Percentiles rank a stretch among this genome's conserved stretches.
phyloP scores from a whole-genome alignment of 192 early-diverging fungal species.

The Entomortierella lignicola region DNA sequence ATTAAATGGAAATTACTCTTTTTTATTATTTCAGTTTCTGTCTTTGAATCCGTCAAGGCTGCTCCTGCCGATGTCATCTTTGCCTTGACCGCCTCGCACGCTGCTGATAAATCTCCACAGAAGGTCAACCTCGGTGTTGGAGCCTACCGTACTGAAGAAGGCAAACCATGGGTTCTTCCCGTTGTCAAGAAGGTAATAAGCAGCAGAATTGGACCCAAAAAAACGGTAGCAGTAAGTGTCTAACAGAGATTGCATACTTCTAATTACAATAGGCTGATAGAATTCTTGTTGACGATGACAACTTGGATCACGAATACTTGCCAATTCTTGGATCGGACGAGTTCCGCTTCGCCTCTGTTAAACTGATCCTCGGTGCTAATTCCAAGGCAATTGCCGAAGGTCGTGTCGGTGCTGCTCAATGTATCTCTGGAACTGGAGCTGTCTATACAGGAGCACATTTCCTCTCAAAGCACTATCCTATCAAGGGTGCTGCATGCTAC shows the following conservation, averaged over 20 bases:
- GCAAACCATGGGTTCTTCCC: slow-evolving; percentile 95
- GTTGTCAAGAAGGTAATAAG: slow-evolving; percentile 85
- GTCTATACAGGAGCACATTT: slow-evolving; percentile 88
- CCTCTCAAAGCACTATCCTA: slow-evolving; percentile 75
- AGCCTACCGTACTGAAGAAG: slow-evolving; percentile 91
- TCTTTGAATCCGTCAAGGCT: slow-evolving; percentile 61
- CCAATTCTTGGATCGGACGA: slow-evolving; percentile 83
- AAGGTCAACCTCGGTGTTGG: slow-evolving; percentile 98
- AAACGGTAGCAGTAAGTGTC: no score
- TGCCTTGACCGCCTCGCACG: slow-evolving; percentile 82
- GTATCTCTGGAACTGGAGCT: slow-evolving; percentile 97
- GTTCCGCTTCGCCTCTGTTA: slow-evolving; percentile 82
- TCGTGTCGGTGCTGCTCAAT: slow-evolving; percentile 81
- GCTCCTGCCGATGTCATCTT: slow-evolving; percentile 95
- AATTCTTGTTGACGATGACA: slow-evolving; percentile 73
- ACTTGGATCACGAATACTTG: slow-evolving; percentile 93
- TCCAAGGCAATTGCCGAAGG: slow-evolving; percentile 76
- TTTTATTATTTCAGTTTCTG: slow-evolving; percentile 39
- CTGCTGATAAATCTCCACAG: slow-evolving; percentile 76
- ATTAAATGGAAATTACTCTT: background rate
- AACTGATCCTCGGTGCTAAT: slow-evolving; percentile 85
- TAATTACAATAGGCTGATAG: slow-evolving; percentile 71
- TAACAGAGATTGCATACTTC: no score
- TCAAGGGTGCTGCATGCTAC: slow-evolving; percentile 72
- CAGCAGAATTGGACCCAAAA: background rate